Evolutionary conservation across 2,329 filamentous ascomycete species (phyloP).

Genomic region (Aspergillus intermedius): DNA sequence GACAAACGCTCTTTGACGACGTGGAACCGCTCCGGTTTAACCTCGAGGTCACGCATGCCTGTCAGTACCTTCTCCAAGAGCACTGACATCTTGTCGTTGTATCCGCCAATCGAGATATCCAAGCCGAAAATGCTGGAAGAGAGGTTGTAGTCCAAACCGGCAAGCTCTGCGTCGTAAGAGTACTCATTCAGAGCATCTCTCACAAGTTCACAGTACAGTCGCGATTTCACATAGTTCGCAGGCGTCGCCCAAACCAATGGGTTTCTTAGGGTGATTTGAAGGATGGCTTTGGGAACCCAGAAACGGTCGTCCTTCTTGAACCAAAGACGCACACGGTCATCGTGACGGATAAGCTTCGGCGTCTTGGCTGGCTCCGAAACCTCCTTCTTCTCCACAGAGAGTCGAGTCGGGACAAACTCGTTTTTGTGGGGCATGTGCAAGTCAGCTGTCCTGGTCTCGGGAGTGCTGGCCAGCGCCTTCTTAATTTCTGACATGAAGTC

Average conservation of each 20-base stretch:
- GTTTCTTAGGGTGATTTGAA: constrained; percentile 73
- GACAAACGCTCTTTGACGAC: constrained; percentile 81
- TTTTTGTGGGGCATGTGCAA: constrained; percentile 88
- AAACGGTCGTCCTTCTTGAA: constrained; percentile 98
- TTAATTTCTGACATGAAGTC: constrained; percentile 68
- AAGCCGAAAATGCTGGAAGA: constrained; percentile 65
- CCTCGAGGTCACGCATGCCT: constrained; percentile 75
- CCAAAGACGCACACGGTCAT: constrained; percentile 75
- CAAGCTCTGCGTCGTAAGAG: constrained; percentile 90
- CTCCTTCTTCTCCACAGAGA: constrained; percentile 93
- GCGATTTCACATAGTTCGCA: constrained; percentile 68
- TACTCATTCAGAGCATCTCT: constrained; percentile 86
- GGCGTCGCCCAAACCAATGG: constrained; percentile 74
- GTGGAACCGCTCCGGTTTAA: constrained; percentile 80
- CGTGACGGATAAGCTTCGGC: constrained; percentile 79
- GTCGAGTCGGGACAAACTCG: constrained; percentile 86
- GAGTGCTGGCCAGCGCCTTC: constrained; percentile 53
- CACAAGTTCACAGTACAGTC: constrained; percentile 77
- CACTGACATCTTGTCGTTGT: constrained; percentile 93
- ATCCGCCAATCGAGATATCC: constrained; percentile 74
- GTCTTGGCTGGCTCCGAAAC: constrained; percentile 65
- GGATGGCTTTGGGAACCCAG: constrained; percentile 91
- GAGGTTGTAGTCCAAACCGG: constrained; percentile 80
- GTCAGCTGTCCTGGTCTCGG: constrained; percentile 57
- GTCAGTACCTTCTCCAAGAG: constrained; percentile 81